Base-by-base conservation (phyloP, 75 land plant genomes). In the Cryptomeria japonica region DNA sequence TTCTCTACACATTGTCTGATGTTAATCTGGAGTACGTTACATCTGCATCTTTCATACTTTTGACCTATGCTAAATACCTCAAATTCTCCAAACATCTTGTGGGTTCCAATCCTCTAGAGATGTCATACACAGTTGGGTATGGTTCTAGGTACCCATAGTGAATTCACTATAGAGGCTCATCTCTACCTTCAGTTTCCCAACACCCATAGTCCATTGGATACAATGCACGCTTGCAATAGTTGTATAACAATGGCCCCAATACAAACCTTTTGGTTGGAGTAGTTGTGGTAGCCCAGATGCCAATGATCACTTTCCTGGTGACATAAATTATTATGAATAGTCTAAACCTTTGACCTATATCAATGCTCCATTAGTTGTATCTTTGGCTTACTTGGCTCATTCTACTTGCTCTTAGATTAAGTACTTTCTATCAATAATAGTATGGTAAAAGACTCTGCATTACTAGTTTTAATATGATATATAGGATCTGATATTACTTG, bases 301-400 rank as follows among this genome's bases (percentile, higher is more conserved):
- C 19, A 32, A 85, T 8, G 99, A 96, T 85, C 80, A 82, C 13
- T 95, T 93, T 91, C 88, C 94, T 0, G 98, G 96, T 88, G 85
- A 87, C 5, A 86, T 98, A 84, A 84, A 88, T 16, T 91, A 96
- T 84, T 96, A 91, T 87, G 88, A 91, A 89, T 94, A 92, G 51
- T 93, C 93, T 25, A 96, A 98, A 86, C 98, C 99, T 5, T 80
- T 98, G 0, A 94, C 96, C 0, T 98, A 98, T 89, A 94, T 94
- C 68, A 98, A 95, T 86, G 96, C 99, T 2, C 98, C 98, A 1
- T 91, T 98, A 8, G 95, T 98, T 1, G 99, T 98, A 1, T 87
- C 96, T 5, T 91, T 98, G 0, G 93, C 98, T 25, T 96, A 94
- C 70, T 89, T 95, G 32, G 95, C 94, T 16, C 94, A 95, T 86